phyloP scores from a whole-genome alignment of 1,139 yeast species.

The Yamadazyma conglobata region DNA sequence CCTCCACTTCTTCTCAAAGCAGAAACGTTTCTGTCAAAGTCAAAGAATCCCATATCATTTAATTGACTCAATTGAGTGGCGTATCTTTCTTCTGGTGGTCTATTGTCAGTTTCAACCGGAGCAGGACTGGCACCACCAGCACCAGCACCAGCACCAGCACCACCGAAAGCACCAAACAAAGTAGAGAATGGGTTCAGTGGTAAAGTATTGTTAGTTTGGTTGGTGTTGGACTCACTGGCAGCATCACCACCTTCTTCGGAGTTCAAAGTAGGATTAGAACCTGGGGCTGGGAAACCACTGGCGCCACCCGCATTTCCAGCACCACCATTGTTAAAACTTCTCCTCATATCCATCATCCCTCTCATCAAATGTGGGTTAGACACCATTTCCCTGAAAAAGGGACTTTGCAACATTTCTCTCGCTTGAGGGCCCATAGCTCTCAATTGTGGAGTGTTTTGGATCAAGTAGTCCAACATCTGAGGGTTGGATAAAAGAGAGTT shows the following conservation, averaged over 20 bases:
- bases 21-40: conserved; percentile 85
- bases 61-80: conserved; percentile 87
- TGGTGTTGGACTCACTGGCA: conserved; percentile 11
- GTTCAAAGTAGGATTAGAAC: conserved; percentile 36
- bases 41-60: conserved; percentile 95
- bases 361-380: conserved; percentile 84
- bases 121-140: conserved; percentile 24
- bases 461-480: conserved; percentile 78
- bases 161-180: conserved; percentile 33
- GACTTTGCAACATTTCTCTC: conserved; percentile 80
- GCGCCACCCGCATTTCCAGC: conserved; percentile 18
- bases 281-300: conserved; percentile 57
- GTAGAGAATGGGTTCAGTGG: conserved; percentile 50
- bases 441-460: conserved; percentile 79
- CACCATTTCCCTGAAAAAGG: conserved; percentile 79
- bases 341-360: conserved; percentile 72
- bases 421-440: conserved; percentile 88
- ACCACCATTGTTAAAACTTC: conserved; percentile 37
- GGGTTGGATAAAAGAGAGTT: conserved; percentile 74
- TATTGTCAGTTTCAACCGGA: conserved; percentile 63
- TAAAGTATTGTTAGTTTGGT: background rate
- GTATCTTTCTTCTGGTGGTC: conserved; percentile 96
- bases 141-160: conserved; percentile 36
- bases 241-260: conserved; percentile 19
- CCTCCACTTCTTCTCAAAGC: conserved; percentile 96